Evolutionary conservation across 129 eudicot species (phyloP).

Genomic region (Solidago caesia): DNA sequence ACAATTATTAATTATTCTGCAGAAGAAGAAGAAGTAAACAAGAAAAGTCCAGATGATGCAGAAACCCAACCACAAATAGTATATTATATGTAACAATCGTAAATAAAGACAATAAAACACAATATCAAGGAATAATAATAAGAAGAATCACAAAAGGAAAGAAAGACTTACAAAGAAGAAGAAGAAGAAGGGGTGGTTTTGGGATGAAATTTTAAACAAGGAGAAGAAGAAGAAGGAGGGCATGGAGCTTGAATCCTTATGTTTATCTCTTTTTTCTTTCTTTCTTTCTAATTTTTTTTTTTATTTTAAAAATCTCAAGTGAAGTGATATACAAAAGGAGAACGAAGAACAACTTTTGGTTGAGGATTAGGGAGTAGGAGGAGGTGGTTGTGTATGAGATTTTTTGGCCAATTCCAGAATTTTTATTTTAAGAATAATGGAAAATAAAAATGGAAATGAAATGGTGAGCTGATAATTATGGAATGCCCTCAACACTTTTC

Average conservation of each 20-base stretch:
- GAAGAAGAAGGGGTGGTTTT: constrained; percentile 47
- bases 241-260: constrained; percentile 55
- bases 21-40: no score
- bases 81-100: neutral
- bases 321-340: constrained; percentile 24
- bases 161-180: constrained; percentile 31
- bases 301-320: neutral
- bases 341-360: no score
- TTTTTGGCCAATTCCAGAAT: no score
- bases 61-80: no score
- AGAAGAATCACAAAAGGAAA: neutral
- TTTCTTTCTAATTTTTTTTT: constrained; percentile 30
- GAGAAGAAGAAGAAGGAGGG: constrained; percentile 44
- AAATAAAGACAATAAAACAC: neutral
- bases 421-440: no score
- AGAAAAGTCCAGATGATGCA: no score
- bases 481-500: constrained; percentile 35
- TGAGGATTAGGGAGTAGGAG: no score
- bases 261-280: constrained; percentile 38
- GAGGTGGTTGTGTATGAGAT: no score
- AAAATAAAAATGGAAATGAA: constrained; percentile 13
- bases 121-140: neutral
- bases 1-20: no score
- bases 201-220: constrained; percentile 27
- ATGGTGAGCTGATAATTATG: constrained; percentile 35